Evolutionary conservation across 345 rosid genomes (phyloP).

Genomic region (Corchorus capsularis): DNA sequence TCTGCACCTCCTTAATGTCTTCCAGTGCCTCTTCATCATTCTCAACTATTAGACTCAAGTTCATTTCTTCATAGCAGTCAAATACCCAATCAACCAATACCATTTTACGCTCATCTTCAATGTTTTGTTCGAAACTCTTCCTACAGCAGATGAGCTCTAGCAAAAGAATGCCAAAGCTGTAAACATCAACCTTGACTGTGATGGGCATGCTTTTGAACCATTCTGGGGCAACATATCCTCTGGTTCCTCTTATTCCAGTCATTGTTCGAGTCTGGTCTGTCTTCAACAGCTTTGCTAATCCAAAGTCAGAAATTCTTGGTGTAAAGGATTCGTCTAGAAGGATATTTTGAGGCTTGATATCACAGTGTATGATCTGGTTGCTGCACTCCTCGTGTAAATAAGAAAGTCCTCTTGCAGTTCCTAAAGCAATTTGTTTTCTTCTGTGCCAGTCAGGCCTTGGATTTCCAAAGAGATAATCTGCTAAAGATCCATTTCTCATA

Average conservation of each 20-base stretch:
- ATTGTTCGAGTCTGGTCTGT: background rate
- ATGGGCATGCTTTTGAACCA: slow-evolving; percentile 32
- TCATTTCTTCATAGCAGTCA: slow-evolving; percentile 38
- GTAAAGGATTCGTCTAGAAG: slow-evolving; percentile 14
- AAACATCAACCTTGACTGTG: slow-evolving; percentile 44
- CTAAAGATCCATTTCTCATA: background rate
- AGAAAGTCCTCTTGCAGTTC: slow-evolving; percentile 19
- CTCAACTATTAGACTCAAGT: slow-evolving; percentile 4
- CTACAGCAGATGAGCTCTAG: slow-evolving; percentile 43
- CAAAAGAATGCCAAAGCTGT: slow-evolving; percentile 40
- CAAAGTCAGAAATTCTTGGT: slow-evolving; percentile 22
- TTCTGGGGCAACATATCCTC: background rate
- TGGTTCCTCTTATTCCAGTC: background rate
- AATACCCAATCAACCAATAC: slow-evolving; percentile 46
- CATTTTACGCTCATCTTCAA: slow-evolving; percentile 21
- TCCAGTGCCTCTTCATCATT: slow-evolving; percentile 27
- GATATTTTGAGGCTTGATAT: slow-evolving; percentile 26
- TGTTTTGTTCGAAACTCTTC: slow-evolving; percentile 22
- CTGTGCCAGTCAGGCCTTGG: slow-evolving; percentile 17
- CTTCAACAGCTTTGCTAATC: slow-evolving; percentile 1
- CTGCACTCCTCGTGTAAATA: slow-evolving; percentile 29
- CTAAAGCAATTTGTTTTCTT: slow-evolving; percentile 22
- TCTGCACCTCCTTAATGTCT: slow-evolving; percentile 30
- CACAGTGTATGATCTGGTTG: slow-evolving; percentile 25
- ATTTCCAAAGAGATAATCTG: background rate